Evolutionary conservation across 2,329 filamentous ascomycete species (phyloP).

Genomic region (Microdochium paspali): DNA sequence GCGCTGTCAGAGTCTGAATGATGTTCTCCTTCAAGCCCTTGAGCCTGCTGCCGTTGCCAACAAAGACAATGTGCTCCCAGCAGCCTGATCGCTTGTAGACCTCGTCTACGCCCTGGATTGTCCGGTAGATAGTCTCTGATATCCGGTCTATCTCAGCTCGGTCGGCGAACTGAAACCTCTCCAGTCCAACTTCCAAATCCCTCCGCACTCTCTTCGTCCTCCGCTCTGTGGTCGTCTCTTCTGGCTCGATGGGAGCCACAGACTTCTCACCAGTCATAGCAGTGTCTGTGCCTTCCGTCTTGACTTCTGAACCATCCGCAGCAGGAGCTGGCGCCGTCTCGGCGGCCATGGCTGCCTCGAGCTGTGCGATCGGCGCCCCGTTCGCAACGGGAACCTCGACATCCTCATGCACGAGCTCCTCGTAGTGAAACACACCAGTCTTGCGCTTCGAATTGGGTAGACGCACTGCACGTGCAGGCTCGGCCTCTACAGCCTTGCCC

Average conservation of each 20-base stretch:
- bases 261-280: constrained; percentile 7
- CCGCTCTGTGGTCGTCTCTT: constrained; percentile 22
- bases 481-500: constrained; percentile 45
- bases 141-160: constrained; percentile 74
- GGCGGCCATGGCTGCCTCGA: constrained; percentile 1
- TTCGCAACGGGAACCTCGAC: constrained; percentile 25
- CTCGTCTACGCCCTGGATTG: constrained; percentile 75
- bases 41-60: constrained; percentile 71
- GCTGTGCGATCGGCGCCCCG: constrained; percentile 9
- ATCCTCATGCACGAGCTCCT: constrained; percentile 54
- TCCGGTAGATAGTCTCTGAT: constrained; percentile 72
- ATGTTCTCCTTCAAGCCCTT: constrained; percentile 85
- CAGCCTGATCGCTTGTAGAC: constrained; percentile 75
- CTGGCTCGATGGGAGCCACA: constrained; percentile 19
- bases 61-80: constrained; percentile 88
- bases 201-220: constrained; percentile 48
- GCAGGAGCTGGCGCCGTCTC: constrained; percentile 5
- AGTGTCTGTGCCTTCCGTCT: constrained; percentile 8
- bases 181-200: constrained; percentile 68
- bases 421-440: constrained; percentile 63
- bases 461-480: constrained; percentile 44
- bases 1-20: constrained; percentile 65
- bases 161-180: constrained; percentile 62
- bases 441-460: constrained; percentile 66
- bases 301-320: constrained; percentile 4